A percentile compares a stretch with the other conserved stretches of the same genome.
phyloP scores from a whole-genome alignment of 768 basidiomycete species.

The Lyophyllum semitale region DNA sequence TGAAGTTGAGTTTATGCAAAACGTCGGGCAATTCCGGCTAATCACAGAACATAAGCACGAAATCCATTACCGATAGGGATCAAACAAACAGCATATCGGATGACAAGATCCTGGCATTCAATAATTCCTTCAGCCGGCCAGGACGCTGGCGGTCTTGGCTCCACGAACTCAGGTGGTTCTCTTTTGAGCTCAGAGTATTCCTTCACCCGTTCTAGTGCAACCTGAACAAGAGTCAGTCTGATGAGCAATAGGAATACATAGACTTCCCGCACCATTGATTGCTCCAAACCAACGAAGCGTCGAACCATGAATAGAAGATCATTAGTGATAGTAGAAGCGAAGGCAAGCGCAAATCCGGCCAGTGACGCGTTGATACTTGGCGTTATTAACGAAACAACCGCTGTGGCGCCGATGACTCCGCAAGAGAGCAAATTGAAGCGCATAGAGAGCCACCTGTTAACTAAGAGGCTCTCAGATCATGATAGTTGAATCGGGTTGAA shows the following conservation, averaged over 20 bases:
- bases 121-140: slow-evolving; percentile 81
- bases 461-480: slow-evolving; percentile 33
- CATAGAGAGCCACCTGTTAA: slow-evolving; percentile 88
- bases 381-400: slow-evolving; percentile 62
- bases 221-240: slow-evolving; percentile 38
- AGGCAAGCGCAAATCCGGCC: slow-evolving; percentile 86
- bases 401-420: slow-evolving; percentile 72
- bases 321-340: slow-evolving; percentile 72
- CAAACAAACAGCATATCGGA: slow-evolving; percentile 71
- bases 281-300: slow-evolving; percentile 85
- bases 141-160: slow-evolving; percentile 75
- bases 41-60: background rate
- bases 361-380: slow-evolving; percentile 77
- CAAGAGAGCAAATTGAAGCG: slow-evolving; percentile 84
- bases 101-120: slow-evolving; percentile 71
- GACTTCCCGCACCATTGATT: slow-evolving; percentile 71
- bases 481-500: background rate
- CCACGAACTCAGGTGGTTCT: slow-evolving; percentile 83
- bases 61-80: background rate
- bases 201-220: slow-evolving; percentile 86
- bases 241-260: background rate
- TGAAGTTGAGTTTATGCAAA: slow-evolving; percentile 77
- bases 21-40: slow-evolving; percentile 88
- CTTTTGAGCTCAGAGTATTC: slow-evolving; percentile 81
- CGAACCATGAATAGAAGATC: slow-evolving; percentile 74